Conservation (phyloP, 768 basidiomycete species). For the Hericium erinaceus region DNA sequence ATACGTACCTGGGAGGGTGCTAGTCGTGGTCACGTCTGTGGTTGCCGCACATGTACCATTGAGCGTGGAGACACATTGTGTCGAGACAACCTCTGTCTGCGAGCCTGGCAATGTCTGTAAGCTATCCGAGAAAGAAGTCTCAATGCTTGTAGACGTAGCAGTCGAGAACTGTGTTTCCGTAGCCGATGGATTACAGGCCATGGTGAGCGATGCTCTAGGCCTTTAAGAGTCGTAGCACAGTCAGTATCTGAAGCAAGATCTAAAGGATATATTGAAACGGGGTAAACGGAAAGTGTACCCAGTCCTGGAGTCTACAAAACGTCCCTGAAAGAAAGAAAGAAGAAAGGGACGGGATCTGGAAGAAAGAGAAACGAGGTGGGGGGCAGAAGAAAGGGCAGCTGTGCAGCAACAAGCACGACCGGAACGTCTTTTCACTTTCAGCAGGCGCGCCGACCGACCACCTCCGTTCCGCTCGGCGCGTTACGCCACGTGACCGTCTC, state of each 20-base stretch:
- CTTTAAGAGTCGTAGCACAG: neutral
- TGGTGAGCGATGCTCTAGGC: neutral
- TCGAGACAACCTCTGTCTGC: neutral
- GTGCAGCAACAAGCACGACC: neutral
- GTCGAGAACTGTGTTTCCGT: conserved; percentile 11
- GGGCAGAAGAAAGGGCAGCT: neutral
- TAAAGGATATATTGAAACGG: neutral
- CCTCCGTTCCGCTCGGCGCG: neutral
- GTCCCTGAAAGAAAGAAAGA: neutral
- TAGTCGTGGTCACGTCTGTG: neutral
- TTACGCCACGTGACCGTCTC: neutral
- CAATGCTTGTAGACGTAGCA: conserved; percentile 5
- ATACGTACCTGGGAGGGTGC: conserved; percentile 8
- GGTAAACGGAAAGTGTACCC: neutral
- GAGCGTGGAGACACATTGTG: conserved; percentile 4
- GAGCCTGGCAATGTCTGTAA: conserved; percentile 5
- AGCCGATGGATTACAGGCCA: conserved; percentile 8
- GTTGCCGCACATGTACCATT: neutral
- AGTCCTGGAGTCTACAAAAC: neutral
- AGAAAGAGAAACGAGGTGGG: neutral
- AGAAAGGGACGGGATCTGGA: neutral
- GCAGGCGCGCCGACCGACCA: neutral
- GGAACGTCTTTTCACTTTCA: neutral
- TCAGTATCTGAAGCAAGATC: neutral
- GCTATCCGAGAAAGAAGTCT: conserved; percentile 4